Evolutionary conservation across 306 rosid genomes (phyloP), one percentile per base, ranked within the genome.

Genomic region (Gleditsia sinensis): DNA sequence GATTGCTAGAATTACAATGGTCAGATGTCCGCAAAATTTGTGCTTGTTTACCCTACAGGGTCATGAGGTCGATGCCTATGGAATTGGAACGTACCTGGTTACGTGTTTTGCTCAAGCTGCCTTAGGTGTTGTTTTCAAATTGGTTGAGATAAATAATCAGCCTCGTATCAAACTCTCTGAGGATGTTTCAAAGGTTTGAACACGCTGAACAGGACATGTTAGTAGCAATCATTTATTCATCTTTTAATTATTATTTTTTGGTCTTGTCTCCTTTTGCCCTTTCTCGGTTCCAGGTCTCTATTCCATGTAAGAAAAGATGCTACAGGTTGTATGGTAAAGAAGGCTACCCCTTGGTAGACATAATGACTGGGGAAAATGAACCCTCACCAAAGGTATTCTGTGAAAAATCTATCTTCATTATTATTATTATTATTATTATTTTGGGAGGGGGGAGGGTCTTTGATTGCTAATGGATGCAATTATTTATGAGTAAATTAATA

Each of bases 21-120:
- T 53, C 25, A 23, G 46, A 71, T 50, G 62, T 34, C 21, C 14
- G 13, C 7, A 19, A 17, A n/a, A 4, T 7, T 50, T 48, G 21
- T 67, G 71, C 16, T 64, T 61, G 40, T 78, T 69, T 59, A 21
- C 46, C 46, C 36, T 77, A 33, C 81, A 95, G 99, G 99, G 99
- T 74, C 99, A 95, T 79, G 97, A 95, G 81, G 96, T 95, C 75
- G 99, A 95, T 88, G 89, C 97, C 69, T 95, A 68, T 72, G 99
- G 99, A 75, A 95, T 95, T 77, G 99, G 99, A 80, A 95, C 99
- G 34, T 61, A 95, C 84, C 84, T 95, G 70, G 99, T 95, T 63
- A 95, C 99, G 9, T 95, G 99, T 80, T 95, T 81, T 79, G 96
- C 98, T 82, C 99, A 95, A 86, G 96, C 99, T 78, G 99, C 99